Base-by-base conservation (phyloP, 176 grass and related monocot genomes). In the Canna indica region DNA sequence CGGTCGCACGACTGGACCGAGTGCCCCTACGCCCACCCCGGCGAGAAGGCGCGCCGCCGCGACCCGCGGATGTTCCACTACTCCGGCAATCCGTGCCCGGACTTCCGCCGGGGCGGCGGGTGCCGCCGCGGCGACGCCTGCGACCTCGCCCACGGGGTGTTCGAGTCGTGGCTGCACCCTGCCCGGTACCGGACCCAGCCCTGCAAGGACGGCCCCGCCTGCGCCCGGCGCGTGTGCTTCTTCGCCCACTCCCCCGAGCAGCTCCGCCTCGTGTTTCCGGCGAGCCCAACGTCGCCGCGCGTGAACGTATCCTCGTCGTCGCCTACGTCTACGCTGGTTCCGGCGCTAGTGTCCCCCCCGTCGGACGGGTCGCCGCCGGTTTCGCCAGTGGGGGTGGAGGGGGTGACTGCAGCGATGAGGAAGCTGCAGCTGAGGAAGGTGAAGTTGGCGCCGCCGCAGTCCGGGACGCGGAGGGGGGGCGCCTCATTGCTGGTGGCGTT, bases 111-210 rank as follows among this genome's bases (percentile, higher is more conserved):
- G 1, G 22, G 36, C 33, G 36, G 64, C 34, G n/a, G 64, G 9
- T 67, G 64, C 64, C 33, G 36, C 20, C 64, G 33, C 36, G 64
- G 64, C 35, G 64, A 67, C 34, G 35, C 36, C 64, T 67, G 36
- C 36, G 36, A 67, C 7, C 36, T 39, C 64, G 59, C 59, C 14
- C 59, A 63, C 26, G 59, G 59, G 29, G 59, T 63, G 59, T 63
- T 63, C 59, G 59, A 67, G 64, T 24, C 35, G 12, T 67, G 64
- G 64, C 64, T 67, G 29, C 64, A 67, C 64, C 36, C 64, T 34
- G 64, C 34, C 2, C 59, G 64, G 35, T 67, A 67, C 36, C 64
- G 64, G 35, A 67, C 64, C 17, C 64, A 67, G 36, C 34, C 64
- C 35, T 67, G 64, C 64, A 67, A 42, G 35, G 36, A 67, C 36